Base-by-base conservation (phyloP, 441 rosid species). In the Biscutella laevigata region DNA sequence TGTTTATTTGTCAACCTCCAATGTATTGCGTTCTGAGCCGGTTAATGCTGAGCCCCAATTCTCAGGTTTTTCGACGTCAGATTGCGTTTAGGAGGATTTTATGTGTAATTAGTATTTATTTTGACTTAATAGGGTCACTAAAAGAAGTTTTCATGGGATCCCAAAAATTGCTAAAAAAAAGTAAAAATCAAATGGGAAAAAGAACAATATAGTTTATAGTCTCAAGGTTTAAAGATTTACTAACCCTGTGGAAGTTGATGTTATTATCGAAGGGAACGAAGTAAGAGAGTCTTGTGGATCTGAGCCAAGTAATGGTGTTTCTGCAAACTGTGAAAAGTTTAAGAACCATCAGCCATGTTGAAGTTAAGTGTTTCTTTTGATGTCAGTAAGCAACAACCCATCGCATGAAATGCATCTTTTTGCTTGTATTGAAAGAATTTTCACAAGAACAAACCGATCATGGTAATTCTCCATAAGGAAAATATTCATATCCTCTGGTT, bases 271-370 rank as follows among this genome's bases (percentile, higher is more conserved):
- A 68, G n/a, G 72, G 72, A 28, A 68, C 54, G 22, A 57, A 30
- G 48, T 7, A 68, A 45, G 68, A 57, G 29, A 62, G 59, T 15
- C 43, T 61, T 21, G 72, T 61, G 0, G 72, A 62, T 45, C 72
- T 61, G 5, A 68, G 72, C 68, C 68, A 62, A 37, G 72, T 68
- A 2, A 68, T 61, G 0, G 68, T 67, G 62, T 67, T 67, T 67
- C 71, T 71, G 49, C 88, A 82, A 16, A 82, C 88, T 0, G 89
- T 86, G 61, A 82, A 67, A 30, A 82, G 81, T 52, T 79, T 67
- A 5, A 82, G 80, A n/a, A n/a, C n/a, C n/a, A n/a, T n/a, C n/a
- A 45, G 86, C 89, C 89, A 82, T 82, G 73, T 82, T 82, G 71
- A 82, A 58, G 59, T 82, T 79, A 29, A 82, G 73, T 4, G 79